These are phyloP conservation scores for Elsinoe perseae DNA, from an alignment of 2,329 filamentous ascomycete genomes.

Conservation along the genomic window DNA sequence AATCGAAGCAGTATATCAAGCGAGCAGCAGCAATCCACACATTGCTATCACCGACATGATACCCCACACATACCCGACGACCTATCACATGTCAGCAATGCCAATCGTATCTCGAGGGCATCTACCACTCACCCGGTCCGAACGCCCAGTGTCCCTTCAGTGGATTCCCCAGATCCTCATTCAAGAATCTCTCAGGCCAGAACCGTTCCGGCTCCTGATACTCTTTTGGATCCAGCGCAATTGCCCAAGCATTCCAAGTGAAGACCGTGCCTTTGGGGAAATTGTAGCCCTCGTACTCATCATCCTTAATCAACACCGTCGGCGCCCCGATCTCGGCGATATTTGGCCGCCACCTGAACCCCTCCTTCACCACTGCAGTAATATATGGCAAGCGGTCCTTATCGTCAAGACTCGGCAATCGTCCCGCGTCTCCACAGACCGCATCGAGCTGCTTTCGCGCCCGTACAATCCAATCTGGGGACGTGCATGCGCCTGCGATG, in stretches of 20 bases:
- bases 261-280: conserved; percentile 13
- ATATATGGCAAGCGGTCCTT: conserved; percentile 28
- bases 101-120: not conserved
- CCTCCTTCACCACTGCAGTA: conserved; percentile 29
- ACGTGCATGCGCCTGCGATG: conserved; percentile 26
- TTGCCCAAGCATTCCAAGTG: conserved; percentile 19
- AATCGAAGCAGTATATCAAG: conserved; percentile 15
- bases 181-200: conserved; percentile 24
- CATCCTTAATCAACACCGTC: conserved; percentile 38
- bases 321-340: conserved; percentile 28
- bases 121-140: not conserved
- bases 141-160: conserved; percentile 15
- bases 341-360: conserved; percentile 29
- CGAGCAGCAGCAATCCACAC: conserved; percentile 12
- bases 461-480: conserved; percentile 25
- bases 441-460: conserved; percentile 29
- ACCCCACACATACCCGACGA: conserved; percentile 8
- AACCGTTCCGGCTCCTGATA: conserved; percentile 21
- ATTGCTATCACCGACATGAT: conserved; percentile 13
- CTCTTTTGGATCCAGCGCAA: conserved; percentile 21
- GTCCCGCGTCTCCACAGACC: conserved; percentile 22
- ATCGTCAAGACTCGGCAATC: conserved; percentile 27
- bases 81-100: not conserved
- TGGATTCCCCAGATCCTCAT: conserved; percentile 11
- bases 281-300: conserved; percentile 33